Base-by-base conservation (phyloP, 192 early-diverging fungal genomes). In the Coemansia brasiliensis region DNA sequence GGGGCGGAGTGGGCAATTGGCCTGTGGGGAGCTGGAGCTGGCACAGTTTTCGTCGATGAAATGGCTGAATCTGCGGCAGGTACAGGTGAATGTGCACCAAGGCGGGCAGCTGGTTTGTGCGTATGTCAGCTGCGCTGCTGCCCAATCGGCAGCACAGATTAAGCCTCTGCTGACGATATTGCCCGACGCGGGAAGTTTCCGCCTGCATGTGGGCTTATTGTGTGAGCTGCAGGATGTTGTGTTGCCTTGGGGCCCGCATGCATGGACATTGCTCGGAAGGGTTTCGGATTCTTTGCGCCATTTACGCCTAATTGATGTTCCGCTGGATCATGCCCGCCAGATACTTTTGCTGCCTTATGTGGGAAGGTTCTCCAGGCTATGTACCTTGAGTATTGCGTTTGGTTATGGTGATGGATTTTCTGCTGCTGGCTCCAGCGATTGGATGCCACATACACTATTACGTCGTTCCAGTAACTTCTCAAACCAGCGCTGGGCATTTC, bases 231-330 rank as follows among this genome's bases (percentile, higher is more conserved):
- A 20, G 15, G 44, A 17, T 16, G 10, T 44, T 10, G 61, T 39
- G 44, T 41, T 41, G 7, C 11, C 2, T 25, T 5, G 6, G n/a
- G 49, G 24, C 21, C 49, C 43, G 3, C 38, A 12, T 12, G 18
- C 41, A 9, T 22, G 25, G 17, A 2, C 3, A 16, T 29, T 67
- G 37, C 39, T 52, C 8, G 13, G n/a, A 2, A 21, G 32, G 0
- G 27, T 17, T 7, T n/a, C 66, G 4, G 6, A 25, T 0, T 10
- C 32, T 1, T 39, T 67, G 25, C 12, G 13, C 2, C 16, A 39
- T 3, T 17, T 70, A n/a, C 50, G 61, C 0, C 24, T 70, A 1
- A 5, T 35, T 0, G 55, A 48, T 4, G 63, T 70, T 29, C 50
- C 61, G 20, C 18, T 21, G 5, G 26, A 1, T 4, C 1, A 18